phyloP scores from a whole-genome alignment of 805 yeast genomes.

The Lachancea waltii region DNA sequence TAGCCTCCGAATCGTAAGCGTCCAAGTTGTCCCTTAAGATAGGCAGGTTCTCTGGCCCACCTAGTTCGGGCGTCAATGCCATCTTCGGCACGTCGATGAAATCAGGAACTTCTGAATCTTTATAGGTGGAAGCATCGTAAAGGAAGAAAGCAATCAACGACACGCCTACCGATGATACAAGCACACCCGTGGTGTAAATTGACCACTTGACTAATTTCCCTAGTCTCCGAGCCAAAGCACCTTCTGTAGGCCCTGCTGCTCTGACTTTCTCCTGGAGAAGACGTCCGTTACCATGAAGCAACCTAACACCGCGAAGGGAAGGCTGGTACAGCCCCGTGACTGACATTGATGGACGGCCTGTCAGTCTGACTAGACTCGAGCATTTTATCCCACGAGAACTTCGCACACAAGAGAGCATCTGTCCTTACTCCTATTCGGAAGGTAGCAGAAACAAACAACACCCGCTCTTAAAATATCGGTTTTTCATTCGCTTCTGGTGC shows the following conservation, averaged over 20 bases:
- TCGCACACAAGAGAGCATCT: constrained; percentile 6
- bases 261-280: constrained; percentile 1
- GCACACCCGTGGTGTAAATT: constrained; percentile 37
- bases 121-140: constrained; percentile 63
- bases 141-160: constrained; percentile 47
- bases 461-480: too few species aligned
- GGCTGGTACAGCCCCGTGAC: background rate
- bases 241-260: background rate
- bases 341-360: background rate
- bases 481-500: too few species aligned
- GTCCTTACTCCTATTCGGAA: too few species aligned
- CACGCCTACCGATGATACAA: constrained; percentile 38
- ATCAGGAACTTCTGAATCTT: constrained; percentile 36
- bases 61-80: constrained; percentile 49
- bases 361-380: constrained; percentile 1
- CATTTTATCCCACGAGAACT: background rate
- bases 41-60: constrained; percentile 70
- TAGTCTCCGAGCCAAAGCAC: constrained; percentile 12
- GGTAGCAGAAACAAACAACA: too few species aligned
- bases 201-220: constrained; percentile 33
- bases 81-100: constrained; percentile 44
- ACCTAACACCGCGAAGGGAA: background rate
- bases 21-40: constrained; percentile 51
- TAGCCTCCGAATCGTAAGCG: constrained; percentile 46
- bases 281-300: background rate